phyloP scores from a whole-genome alignment of 306 rosid species.

The Heteromeles arbutifolia region DNA sequence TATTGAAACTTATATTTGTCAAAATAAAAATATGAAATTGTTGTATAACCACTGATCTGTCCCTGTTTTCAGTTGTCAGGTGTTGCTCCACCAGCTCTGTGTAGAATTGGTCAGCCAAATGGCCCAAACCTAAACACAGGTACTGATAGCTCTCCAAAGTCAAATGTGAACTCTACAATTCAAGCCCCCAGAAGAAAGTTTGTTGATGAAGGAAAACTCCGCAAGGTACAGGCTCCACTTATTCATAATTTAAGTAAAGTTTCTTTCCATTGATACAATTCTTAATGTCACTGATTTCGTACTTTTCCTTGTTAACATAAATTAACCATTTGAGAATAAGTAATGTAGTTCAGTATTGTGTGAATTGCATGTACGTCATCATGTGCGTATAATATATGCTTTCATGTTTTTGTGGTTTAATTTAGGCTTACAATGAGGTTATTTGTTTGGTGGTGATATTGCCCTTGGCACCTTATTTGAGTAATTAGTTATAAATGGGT shows the following conservation, averaged over 20 bases:
- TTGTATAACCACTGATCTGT: constrained; percentile 2
- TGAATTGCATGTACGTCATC: not conserved
- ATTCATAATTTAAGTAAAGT: not conserved
- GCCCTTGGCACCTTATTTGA: not conserved
- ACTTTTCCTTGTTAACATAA: not conserved
- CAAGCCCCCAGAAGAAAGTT: constrained; percentile 95
- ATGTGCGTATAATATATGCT: not conserved
- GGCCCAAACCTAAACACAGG: constrained; percentile 52
- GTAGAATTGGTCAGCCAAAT: constrained; percentile 66
- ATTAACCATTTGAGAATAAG: not conserved
- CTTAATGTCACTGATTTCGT: not conserved
- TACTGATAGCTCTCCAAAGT: constrained; percentile 72
- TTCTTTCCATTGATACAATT: constrained; percentile 11
- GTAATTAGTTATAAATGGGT: not conserved
- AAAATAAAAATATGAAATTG: not conserved
- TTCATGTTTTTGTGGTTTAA: not conserved
- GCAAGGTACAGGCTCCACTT: constrained; percentile 51
- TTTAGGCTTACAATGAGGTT: not conserved
- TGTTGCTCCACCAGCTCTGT: constrained; percentile 83
- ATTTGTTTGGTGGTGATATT: not conserved
- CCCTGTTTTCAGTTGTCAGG: constrained; percentile 66
- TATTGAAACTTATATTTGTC: not conserved
- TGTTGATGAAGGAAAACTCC: constrained; percentile 94
- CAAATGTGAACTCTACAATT: constrained; percentile 73
- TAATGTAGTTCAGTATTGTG: not conserved